A percentile compares a stretch with the other conserved stretches of the same genome.
phyloP scores from a whole-genome alignment of 495 filamentous ascomycete species.

The Hypoxylon trugodes region DNA sequence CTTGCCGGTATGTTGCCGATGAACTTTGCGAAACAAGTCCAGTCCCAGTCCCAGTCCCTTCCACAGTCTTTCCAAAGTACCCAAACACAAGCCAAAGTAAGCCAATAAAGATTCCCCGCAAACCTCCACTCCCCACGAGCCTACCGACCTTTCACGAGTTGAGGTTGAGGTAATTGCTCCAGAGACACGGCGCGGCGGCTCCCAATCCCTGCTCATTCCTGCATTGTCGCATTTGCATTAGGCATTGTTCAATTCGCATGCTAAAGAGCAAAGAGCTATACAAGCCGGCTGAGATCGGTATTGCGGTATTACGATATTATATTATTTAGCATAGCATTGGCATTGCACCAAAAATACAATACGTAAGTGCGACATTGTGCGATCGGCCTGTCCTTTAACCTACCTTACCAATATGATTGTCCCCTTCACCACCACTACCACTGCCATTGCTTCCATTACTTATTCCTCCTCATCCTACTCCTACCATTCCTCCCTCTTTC shows the following conservation, averaged over 20 bases:
- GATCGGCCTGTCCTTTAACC: slow-evolving; percentile 17
- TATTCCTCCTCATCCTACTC: slow-evolving; percentile 13
- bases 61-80: neutral
- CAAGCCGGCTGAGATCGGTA: slow-evolving; percentile 38
- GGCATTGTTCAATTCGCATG: slow-evolving; percentile 26
- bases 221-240: slow-evolving; percentile 32
- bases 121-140: slow-evolving; percentile 32
- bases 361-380: slow-evolving; percentile 36
- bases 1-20: slow-evolving; percentile 28
- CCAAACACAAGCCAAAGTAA: no score
- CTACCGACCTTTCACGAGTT: neutral
- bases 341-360: slow-evolving; percentile 10
- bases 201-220: slow-evolving; percentile 22
- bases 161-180: neutral
- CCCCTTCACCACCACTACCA: slow-evolving; percentile 23
- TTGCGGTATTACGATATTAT: no score
- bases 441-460: slow-evolving; percentile 7
- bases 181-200: slow-evolving; percentile 35
- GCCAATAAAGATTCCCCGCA: slow-evolving; percentile 20
- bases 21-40: no score
- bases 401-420: slow-evolving; percentile 27
- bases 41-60: no score
- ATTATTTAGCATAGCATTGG: no score
- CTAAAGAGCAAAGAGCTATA: slow-evolving; percentile 21
- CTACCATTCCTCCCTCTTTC: slow-evolving; percentile 12